phyloP scores from a whole-genome alignment of 73 alveolate species.

The Tetrahymena elliotti region DNA sequence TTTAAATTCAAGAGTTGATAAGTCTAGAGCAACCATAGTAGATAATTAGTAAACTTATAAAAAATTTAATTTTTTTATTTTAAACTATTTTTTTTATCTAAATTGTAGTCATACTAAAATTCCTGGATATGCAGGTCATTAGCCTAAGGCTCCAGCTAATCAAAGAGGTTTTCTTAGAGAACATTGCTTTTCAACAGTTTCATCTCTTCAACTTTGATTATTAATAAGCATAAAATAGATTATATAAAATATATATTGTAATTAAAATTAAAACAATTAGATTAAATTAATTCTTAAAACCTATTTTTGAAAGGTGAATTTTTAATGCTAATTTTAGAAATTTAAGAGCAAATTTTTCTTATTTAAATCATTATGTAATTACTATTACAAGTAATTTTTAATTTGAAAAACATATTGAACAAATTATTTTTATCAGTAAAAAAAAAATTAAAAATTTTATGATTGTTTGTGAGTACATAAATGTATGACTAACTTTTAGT shows the following conservation, averaged over 20 bases:
- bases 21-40: slow-evolving; percentile 15
- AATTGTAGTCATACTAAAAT: slow-evolving; percentile 23
- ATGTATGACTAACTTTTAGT: too few relatives aligned
- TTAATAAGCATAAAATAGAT: not conserved
- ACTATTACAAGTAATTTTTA: too few relatives aligned
- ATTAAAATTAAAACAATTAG: not conserved
- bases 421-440: too few relatives aligned
- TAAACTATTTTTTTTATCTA: not conserved
- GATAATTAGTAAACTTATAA: slow-evolving; percentile 22
- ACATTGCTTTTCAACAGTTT: slow-evolving; percentile 1
- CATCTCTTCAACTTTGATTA: not conserved
- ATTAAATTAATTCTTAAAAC: too few relatives aligned
- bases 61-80: not conserved
- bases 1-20: slow-evolving; percentile 25
- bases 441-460: too few relatives aligned
- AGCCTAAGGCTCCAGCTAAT: slow-evolving; percentile 27
- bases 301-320: too few relatives aligned
- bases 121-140: slow-evolving; percentile 48
- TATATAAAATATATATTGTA: too few relatives aligned
- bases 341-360: too few relatives aligned
- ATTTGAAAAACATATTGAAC: too few relatives aligned
- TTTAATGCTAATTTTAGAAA: too few relatives aligned
- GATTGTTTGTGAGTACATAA: too few relatives aligned
- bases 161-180: not conserved
- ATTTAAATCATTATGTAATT: too few relatives aligned